These are phyloP conservation scores for Pochonia chlamydosporia DNA, from an alignment of 2,329 filamentous ascomycete genomes.

Conservation along the genomic window DNA sequence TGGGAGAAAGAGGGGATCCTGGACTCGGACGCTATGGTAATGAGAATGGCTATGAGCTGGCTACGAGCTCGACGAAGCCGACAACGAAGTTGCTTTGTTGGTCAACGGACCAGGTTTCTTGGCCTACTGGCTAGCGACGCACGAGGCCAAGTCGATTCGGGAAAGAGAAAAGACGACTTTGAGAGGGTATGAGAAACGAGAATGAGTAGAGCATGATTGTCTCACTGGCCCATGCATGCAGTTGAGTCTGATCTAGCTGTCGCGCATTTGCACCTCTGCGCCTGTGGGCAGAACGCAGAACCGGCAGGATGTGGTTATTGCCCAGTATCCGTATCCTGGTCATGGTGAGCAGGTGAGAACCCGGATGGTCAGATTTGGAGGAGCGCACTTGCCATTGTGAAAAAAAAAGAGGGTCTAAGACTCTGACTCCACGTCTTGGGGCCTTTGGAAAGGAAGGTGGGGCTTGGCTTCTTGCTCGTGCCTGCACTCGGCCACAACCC, in stretches of 20 bases:
- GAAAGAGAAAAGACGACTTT: background rate
- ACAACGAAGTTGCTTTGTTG: no score
- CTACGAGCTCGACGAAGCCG: background rate
- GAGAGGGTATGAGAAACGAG: background rate
- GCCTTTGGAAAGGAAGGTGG: no score
- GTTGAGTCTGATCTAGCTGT: no score
- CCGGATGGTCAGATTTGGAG: conserved; percentile 14
- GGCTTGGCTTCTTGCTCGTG: no score
- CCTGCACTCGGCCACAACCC: no score
- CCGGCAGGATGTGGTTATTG: background rate
- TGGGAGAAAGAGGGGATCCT: background rate
- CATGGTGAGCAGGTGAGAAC: conserved; percentile 13
- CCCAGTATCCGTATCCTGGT: background rate
- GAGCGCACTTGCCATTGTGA: background rate
- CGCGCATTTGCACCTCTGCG: conserved; percentile 1
- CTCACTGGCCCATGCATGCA: background rate
- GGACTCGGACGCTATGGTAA: no score
- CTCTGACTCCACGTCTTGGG: no score
- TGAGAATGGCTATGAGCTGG: background rate
- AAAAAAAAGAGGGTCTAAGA: background rate
- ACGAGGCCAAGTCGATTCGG: background rate
- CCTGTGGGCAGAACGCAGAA: conserved; percentile 2
- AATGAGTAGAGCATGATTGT: background rate
- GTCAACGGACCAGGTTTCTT: background rate
- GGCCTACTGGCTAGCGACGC: background rate